Evolutionary conservation across 208 protist genomes (phyloP), one percentile per base, ranked within the genome.

Genomic region (Lotmaria passim): DNA sequence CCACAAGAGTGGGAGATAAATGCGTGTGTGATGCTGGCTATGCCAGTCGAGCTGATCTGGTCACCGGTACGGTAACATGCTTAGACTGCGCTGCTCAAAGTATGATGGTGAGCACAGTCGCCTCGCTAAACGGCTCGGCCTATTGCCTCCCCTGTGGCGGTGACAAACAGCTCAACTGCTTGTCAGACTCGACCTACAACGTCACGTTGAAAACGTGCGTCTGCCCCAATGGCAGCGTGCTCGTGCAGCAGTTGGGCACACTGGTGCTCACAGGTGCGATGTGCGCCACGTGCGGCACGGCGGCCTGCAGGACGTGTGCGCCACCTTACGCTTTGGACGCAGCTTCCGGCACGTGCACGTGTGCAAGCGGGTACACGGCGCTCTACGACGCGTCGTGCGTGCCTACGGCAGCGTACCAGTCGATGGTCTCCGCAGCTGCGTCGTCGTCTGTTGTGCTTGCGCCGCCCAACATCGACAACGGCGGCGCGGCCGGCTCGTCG

Each of bases 301-400:
- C 33, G 28, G 50, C 63, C 34, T 88, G 78, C 51, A 53, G 44
- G n/a, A 61, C 75, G 1, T 87, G 79, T 57, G 23, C 43, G 12
- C 75, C 69, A 36, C 85, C 89, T 26, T 91, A 89, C 43, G 50
- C 36, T 23, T 17, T 75, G 17, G 69, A 50, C 11, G 63, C 30
- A 10, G 44, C 47, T 4, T 47, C 39, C n/a, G 61, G 53, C 8
- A 63, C 17, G 7, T 84, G 66, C 52, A 53, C 34, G 51, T 93
- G 87, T 56, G 31, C 28, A 12, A 47, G 23, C n/a, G 81, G 79
- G 17, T 90, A 81, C 77, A 79, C 65, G 0, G 50, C 66, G 34
- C 68, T 92, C 19, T 87, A 85, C 60, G 89, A 93, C 65, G 67
- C 66, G 3, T 87, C 83, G 1, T 96, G 86, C 48, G 77, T 84